Evolutionary conservation across 768 basidiomycete species (phyloP), one percentile per base, ranked within the genome.

Genomic region (Termitomyces bulborhizus): DNA sequence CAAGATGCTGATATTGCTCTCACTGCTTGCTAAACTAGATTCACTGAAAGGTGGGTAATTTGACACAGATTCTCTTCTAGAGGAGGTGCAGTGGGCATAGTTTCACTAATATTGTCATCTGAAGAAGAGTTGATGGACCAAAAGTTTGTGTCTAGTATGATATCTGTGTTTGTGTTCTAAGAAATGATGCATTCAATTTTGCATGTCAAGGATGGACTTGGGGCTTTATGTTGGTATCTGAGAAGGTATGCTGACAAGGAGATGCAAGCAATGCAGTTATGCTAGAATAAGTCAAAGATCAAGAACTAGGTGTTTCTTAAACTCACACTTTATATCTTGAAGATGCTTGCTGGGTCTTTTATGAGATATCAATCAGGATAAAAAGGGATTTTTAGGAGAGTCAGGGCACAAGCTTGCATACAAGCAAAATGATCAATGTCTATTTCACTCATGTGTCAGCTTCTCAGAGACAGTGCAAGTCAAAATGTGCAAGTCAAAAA

Each of bases 251-350:
- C 57, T 47, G 50, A 46, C 43, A 52, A 34, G 53, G 58, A 49
- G 56, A 57, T 51, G 54, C 52, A 3, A 53, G 48, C 39, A 41
- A 54, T 6, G 63, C 53, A 48, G 50, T 43, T 43, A 57, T 53
- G 47, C 61, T 54, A 16, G 8, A 44, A 43, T 53, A 37, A 55
- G 37, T 56, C 36, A 34, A 43, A 39, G 21, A 31, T 39, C 1
- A 41, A 39, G 27, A 18, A n/a, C 13, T 16, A 15, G 6, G 41
- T 37, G 9, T 41, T 3, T 21, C 44, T 39, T 26, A n/a, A 6
- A 78, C 81, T 72, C 69, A 84, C 82, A 82, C 77, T 62, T 68
- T 72, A 56, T 62, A 73, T 54, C 76, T 73, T 54, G 79, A 65
- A 1, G 77, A 75, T 12, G 18, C n/a, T 5, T 49, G 48, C 24